Conservation (phyloP, 2,329 filamentous ascomycete genomes). For the Pezizomycotina sp. region DNA sequence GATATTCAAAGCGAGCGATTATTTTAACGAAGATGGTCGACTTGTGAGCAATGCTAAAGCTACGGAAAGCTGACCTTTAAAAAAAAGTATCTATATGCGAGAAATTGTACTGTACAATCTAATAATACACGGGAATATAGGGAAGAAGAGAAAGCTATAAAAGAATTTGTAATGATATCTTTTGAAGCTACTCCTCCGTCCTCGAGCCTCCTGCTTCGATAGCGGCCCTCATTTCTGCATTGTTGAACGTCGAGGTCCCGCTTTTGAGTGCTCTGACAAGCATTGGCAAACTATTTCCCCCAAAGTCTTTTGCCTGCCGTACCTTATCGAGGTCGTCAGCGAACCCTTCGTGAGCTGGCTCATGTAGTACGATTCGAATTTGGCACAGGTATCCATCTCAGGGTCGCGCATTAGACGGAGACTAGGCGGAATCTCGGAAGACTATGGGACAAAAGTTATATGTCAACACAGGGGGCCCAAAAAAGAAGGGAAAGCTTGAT, state of each 20-base stretch:
- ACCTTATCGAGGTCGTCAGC: slow-evolving; percentile 39
- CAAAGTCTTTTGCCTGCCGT: slow-evolving; percentile 37
- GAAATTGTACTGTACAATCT: background rate
- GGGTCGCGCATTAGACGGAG: too few species aligned
- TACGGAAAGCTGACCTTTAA: background rate
- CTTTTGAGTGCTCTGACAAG: slow-evolving; percentile 37
- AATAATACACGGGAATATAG: background rate
- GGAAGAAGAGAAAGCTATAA: background rate
- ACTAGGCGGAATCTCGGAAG: too few species aligned
- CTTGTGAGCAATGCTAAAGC: slow-evolving; percentile 1
- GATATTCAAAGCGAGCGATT: slow-evolving; percentile 21
- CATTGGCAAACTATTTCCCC: slow-evolving; percentile 32
- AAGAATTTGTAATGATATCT: background rate
- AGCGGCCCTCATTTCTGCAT: slow-evolving; percentile 32
- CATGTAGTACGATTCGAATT: slow-evolving; percentile 36
- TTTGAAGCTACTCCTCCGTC: background rate
- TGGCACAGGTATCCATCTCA: slow-evolving; percentile 16
- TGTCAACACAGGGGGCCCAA: too few species aligned
- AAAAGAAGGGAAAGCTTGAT: too few species aligned
- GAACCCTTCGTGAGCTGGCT: slow-evolving; percentile 35
- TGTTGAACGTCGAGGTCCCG: slow-evolving; percentile 33
- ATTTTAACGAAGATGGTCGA: slow-evolving; percentile 20
- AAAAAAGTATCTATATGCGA: background rate
- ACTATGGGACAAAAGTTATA: too few species aligned
- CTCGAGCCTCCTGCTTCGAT: slow-evolving; percentile 6